Conservation (phyloP, 257 asterid genomes). For the Ballota nigra region DNA sequence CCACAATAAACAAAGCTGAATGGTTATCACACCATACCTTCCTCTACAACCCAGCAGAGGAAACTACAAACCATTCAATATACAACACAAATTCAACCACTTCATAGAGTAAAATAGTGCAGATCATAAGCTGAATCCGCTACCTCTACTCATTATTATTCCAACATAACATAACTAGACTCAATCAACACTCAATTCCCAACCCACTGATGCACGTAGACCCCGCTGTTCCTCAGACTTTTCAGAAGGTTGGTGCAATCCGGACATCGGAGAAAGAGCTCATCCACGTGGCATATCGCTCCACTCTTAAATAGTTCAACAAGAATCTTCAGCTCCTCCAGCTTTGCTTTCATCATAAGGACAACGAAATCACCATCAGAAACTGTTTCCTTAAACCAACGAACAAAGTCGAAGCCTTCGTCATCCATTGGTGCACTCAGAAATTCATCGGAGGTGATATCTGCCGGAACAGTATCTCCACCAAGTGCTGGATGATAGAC, state of each 20-base stretch:
- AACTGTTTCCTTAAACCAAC: conserved; percentile 71
- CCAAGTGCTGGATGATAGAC: conserved; percentile 68
- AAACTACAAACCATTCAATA: conserved; percentile 23
- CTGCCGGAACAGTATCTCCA: conserved; percentile 33
- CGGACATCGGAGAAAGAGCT: conserved; percentile 67
- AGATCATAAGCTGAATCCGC: conserved; percentile 18
- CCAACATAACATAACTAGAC: neutral
- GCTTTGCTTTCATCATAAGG: conserved; percentile 60
- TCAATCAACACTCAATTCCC: conserved; percentile 36
- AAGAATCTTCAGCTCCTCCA: conserved; percentile 56
- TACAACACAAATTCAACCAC: conserved; percentile 7
- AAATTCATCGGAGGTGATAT: conserved; percentile 48
- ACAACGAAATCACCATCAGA: conserved; percentile 67
- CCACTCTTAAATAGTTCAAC: conserved; percentile 60
- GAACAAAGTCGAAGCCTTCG: conserved; percentile 61
- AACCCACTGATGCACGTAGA: conserved; percentile 74
- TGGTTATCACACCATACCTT: neutral
- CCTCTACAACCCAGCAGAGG: conserved; percentile 24
- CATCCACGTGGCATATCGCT: conserved; percentile 65
- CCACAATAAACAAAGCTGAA: conserved; percentile 9
- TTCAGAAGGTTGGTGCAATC: conserved; percentile 48
- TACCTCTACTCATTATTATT: conserved; percentile 30
- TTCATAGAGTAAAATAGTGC: conserved; percentile 22
- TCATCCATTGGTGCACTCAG: conserved; percentile 60
- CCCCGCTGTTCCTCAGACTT: conserved; percentile 66